Evolutionary conservation across 2,329 filamentous ascomycete genomes (phyloP).

Genomic region (Pseudogymnoascus sp.): DNA sequence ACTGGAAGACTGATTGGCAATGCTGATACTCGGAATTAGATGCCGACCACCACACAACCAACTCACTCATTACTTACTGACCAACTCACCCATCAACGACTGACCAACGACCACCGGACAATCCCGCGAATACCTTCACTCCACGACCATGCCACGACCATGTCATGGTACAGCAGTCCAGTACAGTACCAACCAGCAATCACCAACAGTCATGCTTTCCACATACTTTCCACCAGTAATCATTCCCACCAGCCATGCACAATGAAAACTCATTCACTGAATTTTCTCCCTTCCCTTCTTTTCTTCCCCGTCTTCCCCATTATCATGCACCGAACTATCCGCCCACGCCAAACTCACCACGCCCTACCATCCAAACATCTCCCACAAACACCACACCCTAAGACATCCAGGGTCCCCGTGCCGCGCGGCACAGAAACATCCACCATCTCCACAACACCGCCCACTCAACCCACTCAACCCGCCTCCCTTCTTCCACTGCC

Average conservation of each 20-base stretch:
- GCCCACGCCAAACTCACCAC: not conserved
- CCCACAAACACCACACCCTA: no score
- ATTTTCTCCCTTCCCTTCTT: no score
- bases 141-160: not conserved
- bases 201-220: no score
- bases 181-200: no score
- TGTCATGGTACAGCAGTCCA: not conserved
- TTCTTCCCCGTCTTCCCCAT: no score
- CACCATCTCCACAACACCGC: not conserved
- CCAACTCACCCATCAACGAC: not conserved
- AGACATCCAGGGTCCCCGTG: not conserved
- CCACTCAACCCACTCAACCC: not conserved
- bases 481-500: not conserved
- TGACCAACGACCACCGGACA: not conserved
- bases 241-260: no score
- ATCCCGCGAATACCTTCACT: not conserved
- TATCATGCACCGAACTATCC: no score
- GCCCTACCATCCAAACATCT: not conserved
- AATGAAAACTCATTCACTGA: no score
- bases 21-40: no score
- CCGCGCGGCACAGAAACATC: not conserved
- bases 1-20: no score
- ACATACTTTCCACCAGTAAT: not conserved
- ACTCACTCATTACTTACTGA: not conserved
- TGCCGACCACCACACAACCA: no score